Percentiles rank a stretch among this genome's conserved stretches.
Evolutionary conservation across 169 alveolate species (phyloP).

Genomic region (Plasmodium billcollinsi): DNA sequence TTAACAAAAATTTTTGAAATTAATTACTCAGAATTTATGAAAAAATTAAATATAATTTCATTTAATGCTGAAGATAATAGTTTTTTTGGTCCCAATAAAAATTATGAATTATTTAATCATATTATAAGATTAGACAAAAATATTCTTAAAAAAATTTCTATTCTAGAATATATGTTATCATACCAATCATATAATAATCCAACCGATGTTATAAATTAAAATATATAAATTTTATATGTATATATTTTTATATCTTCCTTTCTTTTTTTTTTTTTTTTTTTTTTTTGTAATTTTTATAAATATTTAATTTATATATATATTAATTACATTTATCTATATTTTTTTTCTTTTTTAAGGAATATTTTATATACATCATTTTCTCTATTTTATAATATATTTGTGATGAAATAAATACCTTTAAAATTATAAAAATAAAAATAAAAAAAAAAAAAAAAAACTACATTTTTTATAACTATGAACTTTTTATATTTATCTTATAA

Average conservation of each 20-base stretch:
- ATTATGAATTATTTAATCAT: conserved; percentile 49
- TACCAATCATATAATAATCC: conserved; percentile 19
- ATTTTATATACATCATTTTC: too few relatives aligned
- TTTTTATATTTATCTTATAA: too few relatives aligned
- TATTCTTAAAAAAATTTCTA: conserved; percentile 54
- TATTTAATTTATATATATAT: too few relatives aligned
- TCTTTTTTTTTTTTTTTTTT: not conserved
- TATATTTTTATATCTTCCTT: not conserved
- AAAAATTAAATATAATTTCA: conserved; percentile 68
- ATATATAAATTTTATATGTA: not conserved
- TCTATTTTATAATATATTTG: too few relatives aligned
- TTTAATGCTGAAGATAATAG: conserved; percentile 53
- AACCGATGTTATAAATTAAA: not conserved
- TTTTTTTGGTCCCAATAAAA: conserved; percentile 70
- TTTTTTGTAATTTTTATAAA: not conserved
- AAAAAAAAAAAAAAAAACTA: too few relatives aligned
- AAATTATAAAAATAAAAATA: too few relatives aligned
- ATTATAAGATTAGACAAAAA: conserved; percentile 66
- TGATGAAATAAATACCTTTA: too few relatives aligned
- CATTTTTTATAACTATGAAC: too few relatives aligned
- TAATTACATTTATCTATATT: too few relatives aligned
- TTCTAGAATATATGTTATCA: conserved; percentile 54
- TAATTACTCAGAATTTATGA: conserved; percentile 66
- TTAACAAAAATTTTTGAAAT: conserved; percentile 59
- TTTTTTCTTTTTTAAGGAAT: too few relatives aligned